phyloP scores from a whole-genome alignment of 2,329 filamentous ascomycete genomes.

The Diaporthe citri region DNA sequence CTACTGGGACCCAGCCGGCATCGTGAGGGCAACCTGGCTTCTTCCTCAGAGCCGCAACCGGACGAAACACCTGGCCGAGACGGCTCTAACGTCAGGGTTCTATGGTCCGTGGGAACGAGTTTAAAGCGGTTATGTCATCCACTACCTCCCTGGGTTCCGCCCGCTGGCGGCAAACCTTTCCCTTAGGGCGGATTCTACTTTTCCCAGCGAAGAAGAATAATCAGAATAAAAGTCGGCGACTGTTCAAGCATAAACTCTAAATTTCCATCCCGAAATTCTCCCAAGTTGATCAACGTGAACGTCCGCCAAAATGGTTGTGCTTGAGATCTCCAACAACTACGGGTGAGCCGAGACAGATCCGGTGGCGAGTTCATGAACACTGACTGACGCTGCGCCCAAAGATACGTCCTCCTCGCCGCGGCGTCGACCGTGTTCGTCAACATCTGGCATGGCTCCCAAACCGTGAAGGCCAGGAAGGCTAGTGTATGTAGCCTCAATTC shows the following conservation, averaged over 20 bases:
- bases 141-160: background rate
- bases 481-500: slow-evolving; percentile 46
- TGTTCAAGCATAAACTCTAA: background rate
- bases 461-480: slow-evolving; percentile 62
- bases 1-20: background rate
- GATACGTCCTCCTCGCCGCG: slow-evolving; percentile 72
- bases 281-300: background rate
- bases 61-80: slow-evolving; percentile 27
- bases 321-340: slow-evolving; percentile 63
- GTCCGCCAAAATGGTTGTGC: slow-evolving; percentile 53
- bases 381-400: slow-evolving; percentile 47
- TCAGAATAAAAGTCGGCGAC: background rate
- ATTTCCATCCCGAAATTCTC: background rate
- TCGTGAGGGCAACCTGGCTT: slow-evolving; percentile 6
- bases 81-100: slow-evolving; percentile 1
- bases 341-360: slow-evolving; percentile 54
- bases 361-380: background rate
- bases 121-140: slow-evolving; percentile 16
- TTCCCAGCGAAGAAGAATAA: background rate
- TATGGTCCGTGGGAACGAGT: background rate
- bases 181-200: background rate
- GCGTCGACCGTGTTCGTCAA: slow-evolving; percentile 70
- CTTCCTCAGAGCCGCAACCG: background rate
- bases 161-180: background rate
- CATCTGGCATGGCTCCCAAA: slow-evolving; percentile 63